Base-by-base conservation (phyloP, 1,284 basidiomycete genomes). In the Calocybe gambosa region DNA sequence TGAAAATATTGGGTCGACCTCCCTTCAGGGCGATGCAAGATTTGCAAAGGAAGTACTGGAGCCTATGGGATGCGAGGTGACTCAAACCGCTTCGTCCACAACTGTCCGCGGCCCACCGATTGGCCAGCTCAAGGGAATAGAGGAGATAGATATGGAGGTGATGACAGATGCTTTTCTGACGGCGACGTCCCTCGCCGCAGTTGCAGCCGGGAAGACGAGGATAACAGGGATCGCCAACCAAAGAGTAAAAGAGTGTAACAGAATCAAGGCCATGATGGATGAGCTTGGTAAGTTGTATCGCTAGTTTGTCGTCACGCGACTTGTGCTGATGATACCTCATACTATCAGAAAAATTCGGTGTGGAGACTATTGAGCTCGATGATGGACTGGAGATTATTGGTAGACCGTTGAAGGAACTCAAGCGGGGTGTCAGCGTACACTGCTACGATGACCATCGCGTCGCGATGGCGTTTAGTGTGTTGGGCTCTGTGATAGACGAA, bases 101-200 rank as follows among this genome's bases (percentile, higher is more conserved):
- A 96, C 89, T n/a, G 94, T 99, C 35, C 85, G 78, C 0, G 96
- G 95, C 0, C 94, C 95, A 1, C 82, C 86, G 0, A 66, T 84
- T 16, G 91, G 93, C 1, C 71, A 81, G 56, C 76, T 99, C 39
- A 81, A 82, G 51, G 89, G 90, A 5, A 76, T 97, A 42, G 91
- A 91, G 31, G 76, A 85, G 55, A 82, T 98, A 19, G 93, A 99
- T 63, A 99, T 99, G 96, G 93, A 97, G 68, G 84, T 88, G n/a
- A 99, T 99, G 95, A 99, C 96, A 8, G 95, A 99, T 63, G 95
- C 94, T 5, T 99, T 99, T 74, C 78, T 99, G 65, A 98, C 94
- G 0, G 95, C 95, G 1, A 87, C 82, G 6, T 93, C 88, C 1
- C 71, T 99, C 13, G 92, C 93, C 42, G 94, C 95, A 45, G 89